Evolutionary conservation across 352 stramenopile genomes (phyloP).

Genomic region (Paralagenidium karlingii): DNA sequence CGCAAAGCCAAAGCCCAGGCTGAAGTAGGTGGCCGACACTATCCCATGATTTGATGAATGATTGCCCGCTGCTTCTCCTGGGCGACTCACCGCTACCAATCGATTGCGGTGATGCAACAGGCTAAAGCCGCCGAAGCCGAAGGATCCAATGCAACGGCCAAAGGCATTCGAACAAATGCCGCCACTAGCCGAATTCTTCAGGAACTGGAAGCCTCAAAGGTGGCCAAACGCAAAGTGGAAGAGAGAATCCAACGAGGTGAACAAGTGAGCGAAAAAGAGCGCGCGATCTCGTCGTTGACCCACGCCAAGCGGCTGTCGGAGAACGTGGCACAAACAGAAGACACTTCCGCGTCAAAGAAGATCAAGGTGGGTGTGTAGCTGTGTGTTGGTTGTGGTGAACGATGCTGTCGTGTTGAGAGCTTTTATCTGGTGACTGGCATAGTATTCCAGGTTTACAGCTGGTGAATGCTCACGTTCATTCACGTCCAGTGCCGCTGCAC

Average conservation of each 20-base stretch:
- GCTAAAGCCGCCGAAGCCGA: slow-evolving; percentile 7
- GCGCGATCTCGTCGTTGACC: slow-evolving; percentile 59
- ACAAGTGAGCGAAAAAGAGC: slow-evolving; percentile 57
- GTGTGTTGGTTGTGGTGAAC: too few relatives aligned
- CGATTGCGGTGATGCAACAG: too few relatives aligned
- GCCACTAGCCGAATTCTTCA: slow-evolving; percentile 72
- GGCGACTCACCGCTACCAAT: too few relatives aligned
- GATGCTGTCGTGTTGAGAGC: too few relatives aligned
- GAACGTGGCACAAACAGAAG: too few relatives aligned
- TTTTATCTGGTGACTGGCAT: too few relatives aligned
- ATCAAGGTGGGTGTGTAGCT: too few relatives aligned
- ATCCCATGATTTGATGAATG: not conserved
- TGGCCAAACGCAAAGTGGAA: slow-evolving; percentile 45
- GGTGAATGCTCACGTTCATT: slow-evolving; percentile 88
- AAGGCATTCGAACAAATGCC: slow-evolving; percentile 60
- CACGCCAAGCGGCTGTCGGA: slow-evolving; percentile 36
- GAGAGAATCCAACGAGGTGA: slow-evolving; percentile 46
- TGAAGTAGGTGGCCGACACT: slow-evolving; percentile 19
- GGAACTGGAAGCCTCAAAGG: slow-evolving; percentile 58
- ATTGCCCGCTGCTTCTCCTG: too few relatives aligned
- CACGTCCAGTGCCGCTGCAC: slow-evolving; percentile 86
- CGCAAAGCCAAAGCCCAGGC: slow-evolving; percentile 38
- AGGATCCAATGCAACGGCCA: slow-evolving; percentile 2
- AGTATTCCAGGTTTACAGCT: slow-evolving; percentile 82
- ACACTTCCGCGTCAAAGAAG: too few relatives aligned